Base-by-base conservation (phyloP, 2,329 filamentous ascomycete genomes). In the Arthrinium puccinioides region DNA sequence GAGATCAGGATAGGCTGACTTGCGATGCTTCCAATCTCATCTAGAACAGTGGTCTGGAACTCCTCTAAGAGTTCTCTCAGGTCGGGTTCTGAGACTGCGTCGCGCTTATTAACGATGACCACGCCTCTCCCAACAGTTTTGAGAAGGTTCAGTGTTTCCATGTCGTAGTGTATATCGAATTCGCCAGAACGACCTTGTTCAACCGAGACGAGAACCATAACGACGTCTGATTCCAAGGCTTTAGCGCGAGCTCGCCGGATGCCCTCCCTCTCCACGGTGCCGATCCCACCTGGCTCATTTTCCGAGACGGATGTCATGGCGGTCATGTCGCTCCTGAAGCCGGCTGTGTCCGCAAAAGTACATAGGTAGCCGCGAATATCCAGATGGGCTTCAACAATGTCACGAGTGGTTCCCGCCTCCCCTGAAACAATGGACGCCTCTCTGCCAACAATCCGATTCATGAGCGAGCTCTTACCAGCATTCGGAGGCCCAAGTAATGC, bases 371-470 rank as follows among this genome's bases (percentile, higher is more conserved):
- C 92, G 1, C 82, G 79, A 32, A 98, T 71, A 61, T 98, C 92
- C 19, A 98, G 72, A 20, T 84, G 84, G 1, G 92, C 85, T 63
- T 98, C 92, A 9, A 98, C 82, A 36, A 98, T 82, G 63, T 98
- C 92, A 42, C 92, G 69, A 6, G 92, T 98, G 1, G 92, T 98
- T 0, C 92, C 92, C 26, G 88, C 88, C 63, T 97, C 89, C 1
- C 79, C 74, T 30, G 88, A 95, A 7, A 98, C 92, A 50, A 98
- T 98, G 4, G 89, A 94, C 3, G 92, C 92, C 57, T 97, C 90
- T 36, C 89, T 73, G 0, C 92, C 90, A 4, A 96, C 87, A 35
- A 98, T 75, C 16, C 81, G 69, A 55, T 98, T 98, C 61, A 98
- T 77, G 42, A 98, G 62, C 11, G 88, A 96, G 57, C 89, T 96